A percentile compares a stretch with the other conserved stretches of the same genome.
Conservation (phyloP, 805 yeast genomes). For the Starmera dryadoides region DNA sequence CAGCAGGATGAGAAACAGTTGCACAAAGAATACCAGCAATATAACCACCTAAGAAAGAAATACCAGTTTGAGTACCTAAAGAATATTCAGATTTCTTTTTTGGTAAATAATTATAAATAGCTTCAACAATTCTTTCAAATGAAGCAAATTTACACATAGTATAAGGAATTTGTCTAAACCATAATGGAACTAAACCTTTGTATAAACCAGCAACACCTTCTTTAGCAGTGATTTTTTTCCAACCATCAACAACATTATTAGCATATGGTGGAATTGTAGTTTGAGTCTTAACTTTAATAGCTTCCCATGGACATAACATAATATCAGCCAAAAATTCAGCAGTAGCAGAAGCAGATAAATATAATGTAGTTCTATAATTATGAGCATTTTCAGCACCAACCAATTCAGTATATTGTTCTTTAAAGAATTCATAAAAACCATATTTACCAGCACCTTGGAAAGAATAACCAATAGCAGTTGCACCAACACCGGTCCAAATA, state of each 20-base stretch:
- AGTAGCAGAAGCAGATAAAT: slow-evolving; percentile 79
- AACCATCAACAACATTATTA: slow-evolving; percentile 54
- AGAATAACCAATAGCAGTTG: slow-evolving; percentile 89
- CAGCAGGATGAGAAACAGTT: slow-evolving; percentile 96
- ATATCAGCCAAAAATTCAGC: slow-evolving; percentile 94
- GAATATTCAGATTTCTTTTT: slow-evolving; percentile 67
- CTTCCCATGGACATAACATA: slow-evolving; percentile 88
- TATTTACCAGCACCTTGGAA: slow-evolving; percentile 97
- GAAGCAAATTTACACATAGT: slow-evolving; percentile 96
- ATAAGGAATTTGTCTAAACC: slow-evolving; percentile 98
- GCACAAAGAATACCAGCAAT: slow-evolving; percentile 98
- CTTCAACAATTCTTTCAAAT: slow-evolving; percentile 84
- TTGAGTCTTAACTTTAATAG: slow-evolving; percentile 90
- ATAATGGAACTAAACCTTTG: slow-evolving; percentile 85
- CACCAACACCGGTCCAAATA: slow-evolving; percentile 83
- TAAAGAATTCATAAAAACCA: slow-evolving; percentile 90
- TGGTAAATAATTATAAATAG: slow-evolving; percentile 68
- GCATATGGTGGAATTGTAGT: slow-evolving; percentile 88
- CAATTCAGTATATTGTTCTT: slow-evolving; percentile 62
- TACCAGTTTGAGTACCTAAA: slow-evolving; percentile 80
- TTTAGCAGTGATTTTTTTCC: slow-evolving; percentile 51
- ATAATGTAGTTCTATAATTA: slow-evolving; percentile 66
- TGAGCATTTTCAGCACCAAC: slow-evolving; percentile 58
- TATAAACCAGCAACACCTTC: slow-evolving; percentile 76
- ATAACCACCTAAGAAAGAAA: slow-evolving; percentile 92